A percentile compares a stretch with the other conserved stretches of the same genome.
These are phyloP conservation scores for Euryodendron excelsum DNA, from an alignment of 148 eudicot species.

Conservation along the genomic window DNA sequence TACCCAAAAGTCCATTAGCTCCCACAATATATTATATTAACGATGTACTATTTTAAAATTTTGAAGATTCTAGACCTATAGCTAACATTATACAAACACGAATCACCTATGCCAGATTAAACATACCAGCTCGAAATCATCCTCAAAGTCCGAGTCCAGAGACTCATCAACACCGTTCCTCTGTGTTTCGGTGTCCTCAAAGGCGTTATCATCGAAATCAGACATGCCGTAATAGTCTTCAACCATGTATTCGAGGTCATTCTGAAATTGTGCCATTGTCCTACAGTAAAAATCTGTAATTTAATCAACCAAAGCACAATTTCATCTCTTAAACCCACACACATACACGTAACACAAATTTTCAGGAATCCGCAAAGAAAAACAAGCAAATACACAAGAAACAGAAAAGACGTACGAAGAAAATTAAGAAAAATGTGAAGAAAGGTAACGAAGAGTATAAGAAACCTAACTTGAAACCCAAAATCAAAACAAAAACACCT, in stretches of 20 bases:
- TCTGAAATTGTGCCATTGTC: slow-evolving; percentile 55
- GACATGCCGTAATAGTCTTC: slow-evolving; percentile 34
- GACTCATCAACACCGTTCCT: slow-evolving; percentile 20
- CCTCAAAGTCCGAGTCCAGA: slow-evolving; percentile 52
- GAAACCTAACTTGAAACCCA: background rate
- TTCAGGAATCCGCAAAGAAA: background rate
- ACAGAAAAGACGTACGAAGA: too few relatives aligned
- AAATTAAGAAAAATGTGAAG: too few relatives aligned
- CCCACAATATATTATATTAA: too few relatives aligned
- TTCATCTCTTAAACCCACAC: background rate
- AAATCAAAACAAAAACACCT: background rate
- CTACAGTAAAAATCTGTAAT: slow-evolving; percentile 9
- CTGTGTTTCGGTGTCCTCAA: slow-evolving; percentile 24
- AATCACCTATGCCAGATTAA: background rate
- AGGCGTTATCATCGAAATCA: slow-evolving; percentile 37
- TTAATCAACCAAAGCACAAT: background rate
- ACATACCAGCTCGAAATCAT: slow-evolving; percentile 52
- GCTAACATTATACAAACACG: too few relatives aligned
- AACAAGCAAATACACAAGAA: background rate
- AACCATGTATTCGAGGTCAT: slow-evolving; percentile 43
- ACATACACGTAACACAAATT: too few relatives aligned
- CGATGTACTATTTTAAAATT: too few relatives aligned
- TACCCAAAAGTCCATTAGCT: background rate
- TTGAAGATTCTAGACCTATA: too few relatives aligned
- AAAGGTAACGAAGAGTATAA: background rate